Percentiles rank a stretch among this genome's conserved stretches.
Evolutionary conservation across 2,329 filamentous ascomycete species (phyloP).

Genomic region (Alternaria arborescens): DNA sequence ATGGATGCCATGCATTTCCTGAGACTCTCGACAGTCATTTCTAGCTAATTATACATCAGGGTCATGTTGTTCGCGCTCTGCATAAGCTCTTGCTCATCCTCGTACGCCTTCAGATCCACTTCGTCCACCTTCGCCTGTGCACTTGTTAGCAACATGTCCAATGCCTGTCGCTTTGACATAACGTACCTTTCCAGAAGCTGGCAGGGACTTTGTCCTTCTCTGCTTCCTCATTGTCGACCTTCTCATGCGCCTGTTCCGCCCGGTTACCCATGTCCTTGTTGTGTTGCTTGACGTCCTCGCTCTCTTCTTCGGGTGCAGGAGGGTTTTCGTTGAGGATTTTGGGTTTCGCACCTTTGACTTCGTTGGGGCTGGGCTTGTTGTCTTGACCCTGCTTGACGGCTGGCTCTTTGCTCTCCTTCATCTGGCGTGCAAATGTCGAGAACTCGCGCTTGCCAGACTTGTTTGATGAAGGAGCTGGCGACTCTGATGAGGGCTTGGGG

Average conservation of each 20-base stretch:
- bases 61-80: neutral
- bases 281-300: constrained; percentile 54
- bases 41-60: constrained; percentile 13
- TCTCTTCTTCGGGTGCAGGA: constrained; percentile 43
- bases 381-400: constrained; percentile 18
- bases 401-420: constrained; percentile 29
- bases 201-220: constrained; percentile 53
- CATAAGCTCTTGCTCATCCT: neutral
- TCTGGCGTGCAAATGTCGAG: constrained; percentile 19
- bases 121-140: constrained; percentile 38
- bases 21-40: neutral
- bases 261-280: constrained; percentile 56
- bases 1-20: neutral
- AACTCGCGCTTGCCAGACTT: constrained; percentile 24
- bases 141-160: constrained; percentile 16
- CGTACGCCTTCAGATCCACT: constrained; percentile 25
- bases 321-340: constrained; percentile 53
- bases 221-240: constrained; percentile 48
- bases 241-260: constrained; percentile 53
- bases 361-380: constrained; percentile 20
- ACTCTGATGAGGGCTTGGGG: constrained; percentile 13
- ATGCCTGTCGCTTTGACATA: neutral
- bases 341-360: constrained; percentile 51
- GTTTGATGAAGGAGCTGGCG: constrained; percentile 16
- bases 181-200: constrained; percentile 53